Evolutionary conservation across 441 rosid genomes (phyloP).

Genomic region (Erysimum cheiri): DNA sequence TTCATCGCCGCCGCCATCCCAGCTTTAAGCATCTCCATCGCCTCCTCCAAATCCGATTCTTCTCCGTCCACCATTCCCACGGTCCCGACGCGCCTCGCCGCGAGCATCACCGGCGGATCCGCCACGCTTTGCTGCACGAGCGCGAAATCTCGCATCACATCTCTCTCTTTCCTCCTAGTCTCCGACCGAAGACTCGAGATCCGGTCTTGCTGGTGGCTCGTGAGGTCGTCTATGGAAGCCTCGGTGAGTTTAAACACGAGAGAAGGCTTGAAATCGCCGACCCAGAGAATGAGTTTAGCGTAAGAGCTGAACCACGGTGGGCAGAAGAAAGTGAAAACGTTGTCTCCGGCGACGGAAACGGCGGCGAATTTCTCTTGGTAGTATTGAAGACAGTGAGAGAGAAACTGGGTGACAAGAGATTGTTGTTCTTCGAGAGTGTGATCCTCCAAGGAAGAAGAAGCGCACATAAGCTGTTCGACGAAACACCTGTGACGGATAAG

Average conservation of each 20-base stretch:
- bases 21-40: constrained; percentile 42
- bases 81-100: constrained; percentile 40
- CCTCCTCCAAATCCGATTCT: constrained; percentile 43
- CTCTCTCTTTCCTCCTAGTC: constrained; percentile 51
- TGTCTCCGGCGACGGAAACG: constrained; percentile 44
- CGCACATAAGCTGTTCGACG: constrained; percentile 46
- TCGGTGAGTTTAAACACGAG: constrained; percentile 49
- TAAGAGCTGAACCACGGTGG: constrained; percentile 61
- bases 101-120: constrained; percentile 45
- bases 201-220: constrained; percentile 44
- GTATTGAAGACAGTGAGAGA: constrained; percentile 51
- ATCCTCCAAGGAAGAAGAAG: constrained; percentile 30
- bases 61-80: constrained; percentile 49
- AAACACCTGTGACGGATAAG: constrained; percentile 44
- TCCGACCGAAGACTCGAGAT: constrained; percentile 44
- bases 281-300: constrained; percentile 57
- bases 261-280: constrained; percentile 61
- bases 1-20: constrained; percentile 48
- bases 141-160: constrained; percentile 55
- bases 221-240: constrained; percentile 42
- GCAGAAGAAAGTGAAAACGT: constrained; percentile 50
- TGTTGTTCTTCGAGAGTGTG: constrained; percentile 9
- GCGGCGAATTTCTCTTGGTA: constrained; percentile 47
- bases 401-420: constrained; percentile 42
- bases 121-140: constrained; percentile 65